Evolutionary conservation across 768 basidiomycete genomes (phyloP).

Genomic region (Cubamyces sp.): DNA sequence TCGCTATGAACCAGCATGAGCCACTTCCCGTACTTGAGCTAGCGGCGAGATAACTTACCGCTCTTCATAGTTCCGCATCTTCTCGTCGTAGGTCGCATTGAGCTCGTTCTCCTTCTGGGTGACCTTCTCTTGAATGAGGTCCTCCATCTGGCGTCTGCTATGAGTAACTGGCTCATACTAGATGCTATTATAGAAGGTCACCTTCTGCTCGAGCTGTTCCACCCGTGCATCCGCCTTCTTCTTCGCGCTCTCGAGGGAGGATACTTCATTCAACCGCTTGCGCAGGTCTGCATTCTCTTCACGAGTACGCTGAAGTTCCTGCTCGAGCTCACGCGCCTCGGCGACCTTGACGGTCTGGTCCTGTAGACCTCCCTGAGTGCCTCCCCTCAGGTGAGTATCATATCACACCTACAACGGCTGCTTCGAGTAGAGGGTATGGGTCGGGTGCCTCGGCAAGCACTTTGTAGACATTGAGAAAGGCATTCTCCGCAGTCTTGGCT

Average conservation of each 20-base stretch:
- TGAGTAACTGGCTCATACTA: neutral
- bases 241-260: constrained; percentile 66
- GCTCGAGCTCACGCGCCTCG: constrained; percentile 77
- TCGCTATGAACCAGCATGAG: constrained; percentile 56
- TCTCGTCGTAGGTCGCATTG: constrained; percentile 96
- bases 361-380: constrained; percentile 40
- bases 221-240: constrained; percentile 75
- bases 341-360: constrained; percentile 93
- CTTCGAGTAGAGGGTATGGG: constrained; percentile 95
- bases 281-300: constrained; percentile 86
- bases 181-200: constrained; percentile 34
- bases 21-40: too few species aligned
- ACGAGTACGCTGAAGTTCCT: constrained; percentile 69
- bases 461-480: constrained; percentile 97
- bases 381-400: neutral
- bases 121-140: constrained; percentile 87
- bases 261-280: constrained; percentile 66
- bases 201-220: constrained; percentile 85
- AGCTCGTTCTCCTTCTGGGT: constrained; percentile 94
- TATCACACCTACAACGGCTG: constrained; percentile 69
- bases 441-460: constrained; percentile 96
- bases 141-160: constrained; percentile 78
- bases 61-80: constrained; percentile 93
- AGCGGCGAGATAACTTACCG: constrained; percentile 53
- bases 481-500: constrained; percentile 90